Evolutionary conservation across 176 grass and related monocot species (phyloP).

Genomic region (Triticum turgidum): DNA sequence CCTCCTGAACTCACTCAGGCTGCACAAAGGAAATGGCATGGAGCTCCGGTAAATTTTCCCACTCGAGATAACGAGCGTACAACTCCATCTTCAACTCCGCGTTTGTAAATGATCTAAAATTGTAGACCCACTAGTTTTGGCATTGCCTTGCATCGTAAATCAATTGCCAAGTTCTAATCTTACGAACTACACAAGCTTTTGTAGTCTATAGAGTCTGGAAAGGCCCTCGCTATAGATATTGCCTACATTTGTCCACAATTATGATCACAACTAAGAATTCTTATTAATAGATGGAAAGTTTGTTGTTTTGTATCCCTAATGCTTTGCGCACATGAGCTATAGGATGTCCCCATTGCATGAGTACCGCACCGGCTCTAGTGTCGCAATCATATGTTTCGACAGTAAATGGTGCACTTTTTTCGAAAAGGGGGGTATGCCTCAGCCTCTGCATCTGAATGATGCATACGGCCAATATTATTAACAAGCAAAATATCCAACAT

Average conservation of each 20-base stretch:
- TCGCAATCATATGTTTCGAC: neutral
- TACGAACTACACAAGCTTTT: neutral
- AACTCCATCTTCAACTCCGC: neutral
- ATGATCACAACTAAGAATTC: neutral
- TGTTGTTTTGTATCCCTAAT: neutral
- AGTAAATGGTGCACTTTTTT: neutral
- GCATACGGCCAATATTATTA: too few relatives aligned
- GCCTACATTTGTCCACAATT: neutral
- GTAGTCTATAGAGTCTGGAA: neutral
- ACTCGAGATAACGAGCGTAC: neutral
- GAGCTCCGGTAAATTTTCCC: neutral
- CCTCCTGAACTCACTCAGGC: neutral
- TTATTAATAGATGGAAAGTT: neutral
- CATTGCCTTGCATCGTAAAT: neutral
- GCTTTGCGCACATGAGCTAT: neutral
- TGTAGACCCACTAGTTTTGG: neutral
- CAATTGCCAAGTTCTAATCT: neutral
- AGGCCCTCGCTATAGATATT: neutral
- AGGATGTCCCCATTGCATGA: neutral
- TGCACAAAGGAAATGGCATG: neutral
- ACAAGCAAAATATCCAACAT: too few relatives aligned
- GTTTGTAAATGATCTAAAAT: neutral
- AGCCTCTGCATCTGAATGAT: too few relatives aligned
- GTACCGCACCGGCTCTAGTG: neutral
- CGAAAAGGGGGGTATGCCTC: too few relatives aligned